Percentiles rank a stretch among this genome's conserved stretches.
Conservation (phyloP, 1,284 basidiomycete genomes). For the Cutaneotrichosporon cutaneum region DNA sequence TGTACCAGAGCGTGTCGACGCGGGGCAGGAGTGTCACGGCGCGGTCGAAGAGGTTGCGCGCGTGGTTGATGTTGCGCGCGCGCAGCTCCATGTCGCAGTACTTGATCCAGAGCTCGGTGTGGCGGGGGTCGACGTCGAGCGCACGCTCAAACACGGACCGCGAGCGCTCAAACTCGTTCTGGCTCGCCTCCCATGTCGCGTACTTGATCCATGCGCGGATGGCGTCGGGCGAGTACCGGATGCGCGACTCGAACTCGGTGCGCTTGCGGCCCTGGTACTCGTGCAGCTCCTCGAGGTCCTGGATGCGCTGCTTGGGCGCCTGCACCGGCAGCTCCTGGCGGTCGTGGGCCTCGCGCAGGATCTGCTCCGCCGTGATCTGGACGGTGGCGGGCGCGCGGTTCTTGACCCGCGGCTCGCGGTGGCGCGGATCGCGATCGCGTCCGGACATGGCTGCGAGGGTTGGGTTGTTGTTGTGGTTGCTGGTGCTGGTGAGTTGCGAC, state of each 20-base stretch:
- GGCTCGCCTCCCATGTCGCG: slow-evolving; percentile 78
- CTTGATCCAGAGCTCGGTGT: slow-evolving; percentile 86
- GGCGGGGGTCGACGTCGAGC: slow-evolving; percentile 87
- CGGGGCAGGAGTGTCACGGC: slow-evolving; percentile 93
- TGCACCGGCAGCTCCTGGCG: slow-evolving; percentile 87
- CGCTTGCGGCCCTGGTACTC: slow-evolving; percentile 94
- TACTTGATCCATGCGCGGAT: slow-evolving; percentile 62
- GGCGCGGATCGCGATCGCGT: slow-evolving; percentile 40
- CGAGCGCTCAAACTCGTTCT: slow-evolving; percentile 90
- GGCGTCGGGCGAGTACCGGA: slow-evolving; percentile 71
- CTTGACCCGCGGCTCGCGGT: slow-evolving; percentile 68
- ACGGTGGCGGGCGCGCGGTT: slow-evolving; percentile 90
- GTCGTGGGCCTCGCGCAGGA: slow-evolving; percentile 96
- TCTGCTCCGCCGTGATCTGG: slow-evolving; percentile 97
- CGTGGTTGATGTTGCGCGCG: slow-evolving; percentile 92
- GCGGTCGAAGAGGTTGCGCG: slow-evolving; percentile 94
- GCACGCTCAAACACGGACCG: slow-evolving; percentile 96
- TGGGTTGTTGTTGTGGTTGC: neutral
- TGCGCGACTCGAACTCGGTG: slow-evolving; percentile 94
- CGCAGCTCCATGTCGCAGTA: slow-evolving; percentile 99
- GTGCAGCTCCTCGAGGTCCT: slow-evolving; percentile 94
- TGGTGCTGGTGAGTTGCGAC: neutral
- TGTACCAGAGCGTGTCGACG: slow-evolving; percentile 91
- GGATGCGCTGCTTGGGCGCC: slow-evolving; percentile 89
- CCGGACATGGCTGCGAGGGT: slow-evolving; percentile 46